Conservation (phyloP, 192 early-diverging fungal genomes). For the Coemansia sp. region DNA sequence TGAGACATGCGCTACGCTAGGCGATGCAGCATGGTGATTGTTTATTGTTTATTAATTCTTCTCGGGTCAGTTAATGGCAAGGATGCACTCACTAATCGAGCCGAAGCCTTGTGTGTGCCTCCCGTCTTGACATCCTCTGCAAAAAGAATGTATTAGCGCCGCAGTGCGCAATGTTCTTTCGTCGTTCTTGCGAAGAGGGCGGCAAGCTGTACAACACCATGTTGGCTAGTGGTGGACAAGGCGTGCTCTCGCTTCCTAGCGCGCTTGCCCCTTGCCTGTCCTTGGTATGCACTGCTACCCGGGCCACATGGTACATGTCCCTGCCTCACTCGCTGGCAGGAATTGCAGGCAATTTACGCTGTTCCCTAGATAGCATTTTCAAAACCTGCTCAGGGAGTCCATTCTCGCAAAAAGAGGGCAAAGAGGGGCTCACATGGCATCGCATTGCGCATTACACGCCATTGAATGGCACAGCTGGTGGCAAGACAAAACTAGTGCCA, state of each 20-base stretch:
- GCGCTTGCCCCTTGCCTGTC: neutral
- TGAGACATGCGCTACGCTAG: neutral
- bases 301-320: conserved; percentile 3
- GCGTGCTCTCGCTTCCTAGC: neutral
- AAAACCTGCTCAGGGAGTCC: conserved; percentile 13
- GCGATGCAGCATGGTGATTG: too few species aligned
- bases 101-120: neutral
- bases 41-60: neutral
- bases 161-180: neutral
- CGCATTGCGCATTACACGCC: conserved; percentile 2
- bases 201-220: neutral
- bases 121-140: neutral
- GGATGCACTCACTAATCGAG: too few species aligned
- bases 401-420: conserved; percentile 2
- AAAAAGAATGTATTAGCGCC: conserved; percentile 10
- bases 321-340: neutral
- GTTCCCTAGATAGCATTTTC: neutral
- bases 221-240: neutral
- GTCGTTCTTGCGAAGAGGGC: neutral
- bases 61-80: neutral
- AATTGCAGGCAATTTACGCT: conserved; percentile 10
- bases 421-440: conserved; percentile 10
- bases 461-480: conserved; percentile 1
- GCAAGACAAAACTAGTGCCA: conserved; percentile 2
- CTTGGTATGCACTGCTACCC: conserved; percentile 8